These are phyloP conservation scores for Colletotrichum limetticola DNA, from an alignment of 2,329 filamentous ascomycete genomes.

Conservation along the genomic window DNA sequence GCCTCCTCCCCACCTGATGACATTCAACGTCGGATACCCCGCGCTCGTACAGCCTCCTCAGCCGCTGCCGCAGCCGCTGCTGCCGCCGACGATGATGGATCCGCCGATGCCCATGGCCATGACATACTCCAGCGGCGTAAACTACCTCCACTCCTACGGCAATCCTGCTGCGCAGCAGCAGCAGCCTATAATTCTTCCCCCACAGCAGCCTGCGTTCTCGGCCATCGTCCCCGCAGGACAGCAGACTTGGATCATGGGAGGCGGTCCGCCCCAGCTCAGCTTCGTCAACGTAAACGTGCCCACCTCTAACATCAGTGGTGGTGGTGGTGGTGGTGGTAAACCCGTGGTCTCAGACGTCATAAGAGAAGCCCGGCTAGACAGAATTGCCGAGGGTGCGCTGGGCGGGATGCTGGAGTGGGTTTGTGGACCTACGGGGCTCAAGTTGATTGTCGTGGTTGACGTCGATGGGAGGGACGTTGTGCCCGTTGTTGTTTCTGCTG, in stretches of 20 bases:
- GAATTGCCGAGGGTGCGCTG: neutral
- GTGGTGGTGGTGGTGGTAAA: neutral
- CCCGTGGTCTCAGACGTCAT: constrained; percentile 21
- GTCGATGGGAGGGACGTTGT: neutral
- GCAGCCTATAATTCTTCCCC: neutral
- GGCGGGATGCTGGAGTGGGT: constrained; percentile 17
- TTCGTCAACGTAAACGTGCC: constrained; percentile 2
- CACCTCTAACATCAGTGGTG: too few relatives aligned
- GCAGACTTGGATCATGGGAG: neutral
- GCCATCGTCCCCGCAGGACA: neutral
- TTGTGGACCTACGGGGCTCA: constrained; percentile 11
- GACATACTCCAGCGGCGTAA: constrained; percentile 21
- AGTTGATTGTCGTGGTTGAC: constrained; percentile 19
- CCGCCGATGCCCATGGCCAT: constrained; percentile 8
- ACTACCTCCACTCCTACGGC: constrained; percentile 21
- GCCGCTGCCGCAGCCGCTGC: neutral
- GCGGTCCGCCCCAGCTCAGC: neutral
- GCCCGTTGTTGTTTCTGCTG: neutral
- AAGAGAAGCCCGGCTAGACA: constrained; percentile 5
- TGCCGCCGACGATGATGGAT: neutral
- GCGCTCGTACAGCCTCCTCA: neutral
- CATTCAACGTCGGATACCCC: neutral
- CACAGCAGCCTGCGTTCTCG: neutral
- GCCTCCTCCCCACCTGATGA: neutral
- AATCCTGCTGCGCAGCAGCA: neutral